A percentile compares a stretch with the other conserved stretches of the same genome.
phyloP scores from a whole-genome alignment of 2,329 filamentous ascomycete genomes.

The Fusarium clavum region DNA sequence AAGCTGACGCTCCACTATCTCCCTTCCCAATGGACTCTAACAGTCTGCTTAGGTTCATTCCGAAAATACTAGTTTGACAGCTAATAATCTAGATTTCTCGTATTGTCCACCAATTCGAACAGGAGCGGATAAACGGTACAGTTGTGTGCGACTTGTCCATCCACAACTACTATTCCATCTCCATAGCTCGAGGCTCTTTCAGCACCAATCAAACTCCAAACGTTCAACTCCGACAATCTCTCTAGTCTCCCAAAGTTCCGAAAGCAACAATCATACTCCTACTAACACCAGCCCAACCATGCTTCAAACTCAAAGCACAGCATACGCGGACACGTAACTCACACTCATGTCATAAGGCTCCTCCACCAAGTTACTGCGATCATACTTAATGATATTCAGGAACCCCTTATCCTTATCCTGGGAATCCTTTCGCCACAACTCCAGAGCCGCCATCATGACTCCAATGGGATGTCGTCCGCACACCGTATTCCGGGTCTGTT shows the following conservation, averaged over 20 bases:
- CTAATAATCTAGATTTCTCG: not conserved
- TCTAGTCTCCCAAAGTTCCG: not conserved
- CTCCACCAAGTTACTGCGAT: slow-evolving; percentile 82
- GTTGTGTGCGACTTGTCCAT: not conserved
- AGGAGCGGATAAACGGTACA: not conserved
- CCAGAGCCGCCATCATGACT: slow-evolving; percentile 88
- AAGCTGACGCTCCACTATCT: slow-evolving; percentile 5
- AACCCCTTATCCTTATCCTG: slow-evolving; percentile 55
- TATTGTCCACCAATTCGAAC: not conserved
- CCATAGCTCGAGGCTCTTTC: not conserved
- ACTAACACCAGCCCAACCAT: accelerated
- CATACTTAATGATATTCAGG: slow-evolving; percentile 87
- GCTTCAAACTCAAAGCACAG: slow-evolving; percentile 66
- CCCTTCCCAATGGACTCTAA: slow-evolving; percentile 2
- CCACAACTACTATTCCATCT: not conserved
- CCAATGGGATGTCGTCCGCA: slow-evolving; percentile 96
- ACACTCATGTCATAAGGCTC: slow-evolving; percentile 82
- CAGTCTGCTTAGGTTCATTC: not conserved
- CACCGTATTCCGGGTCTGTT: slow-evolving; percentile 86
- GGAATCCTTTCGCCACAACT: slow-evolving; percentile 64
- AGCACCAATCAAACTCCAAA: not conserved
- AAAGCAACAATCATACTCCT: not conserved
- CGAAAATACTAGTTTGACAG: not conserved
- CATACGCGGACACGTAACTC: slow-evolving; percentile 94
- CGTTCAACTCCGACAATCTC: not conserved